Conservation (phyloP, 345 rosid species). For the Hibiscus trionum region DNA sequence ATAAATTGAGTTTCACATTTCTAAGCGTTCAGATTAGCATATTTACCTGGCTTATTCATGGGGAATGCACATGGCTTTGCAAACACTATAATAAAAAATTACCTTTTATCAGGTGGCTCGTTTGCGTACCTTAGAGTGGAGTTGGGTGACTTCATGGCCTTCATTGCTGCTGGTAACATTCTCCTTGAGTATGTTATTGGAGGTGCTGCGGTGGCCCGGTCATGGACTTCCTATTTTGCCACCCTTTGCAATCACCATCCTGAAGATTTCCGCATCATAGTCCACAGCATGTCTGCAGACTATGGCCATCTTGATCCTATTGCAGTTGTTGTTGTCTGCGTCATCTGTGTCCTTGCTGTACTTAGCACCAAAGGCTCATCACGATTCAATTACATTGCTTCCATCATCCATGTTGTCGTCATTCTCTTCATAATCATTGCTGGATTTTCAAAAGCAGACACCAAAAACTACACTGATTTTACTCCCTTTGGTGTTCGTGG, state of each 20-base stretch:
- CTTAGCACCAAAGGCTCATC: conserved; percentile 77
- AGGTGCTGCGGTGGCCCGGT: conserved; percentile 70
- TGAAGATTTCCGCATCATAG: conserved; percentile 55
- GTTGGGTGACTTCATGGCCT: conserved; percentile 87
- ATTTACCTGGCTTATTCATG: too few species aligned
- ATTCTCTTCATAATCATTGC: conserved; percentile 68
- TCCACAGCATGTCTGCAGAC: conserved; percentile 35
- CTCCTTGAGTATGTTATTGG: conserved; percentile 63
- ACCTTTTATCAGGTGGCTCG: conserved; percentile 55
- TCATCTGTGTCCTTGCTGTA: conserved; percentile 52
- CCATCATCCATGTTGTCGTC: conserved; percentile 51
- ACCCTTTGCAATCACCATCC: conserved; percentile 69
- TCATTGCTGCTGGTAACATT: conserved; percentile 87
- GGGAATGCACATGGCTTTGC: neutral
- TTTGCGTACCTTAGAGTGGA: conserved; percentile 41
- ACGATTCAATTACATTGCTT: conserved; percentile 60
- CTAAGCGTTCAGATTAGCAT: neutral
- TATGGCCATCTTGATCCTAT: conserved; percentile 72
- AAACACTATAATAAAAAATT: neutral
- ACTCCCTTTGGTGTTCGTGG: conserved; percentile 48
- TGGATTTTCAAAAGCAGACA: conserved; percentile 51
- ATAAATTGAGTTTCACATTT: neutral
- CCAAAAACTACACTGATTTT: conserved; percentile 43
- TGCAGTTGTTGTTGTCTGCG: conserved; percentile 38
- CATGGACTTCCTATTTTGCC: conserved; percentile 92